Evolutionary conservation across 257 asterid genomes (phyloP).

Genomic region (Mentha longifolia): DNA sequence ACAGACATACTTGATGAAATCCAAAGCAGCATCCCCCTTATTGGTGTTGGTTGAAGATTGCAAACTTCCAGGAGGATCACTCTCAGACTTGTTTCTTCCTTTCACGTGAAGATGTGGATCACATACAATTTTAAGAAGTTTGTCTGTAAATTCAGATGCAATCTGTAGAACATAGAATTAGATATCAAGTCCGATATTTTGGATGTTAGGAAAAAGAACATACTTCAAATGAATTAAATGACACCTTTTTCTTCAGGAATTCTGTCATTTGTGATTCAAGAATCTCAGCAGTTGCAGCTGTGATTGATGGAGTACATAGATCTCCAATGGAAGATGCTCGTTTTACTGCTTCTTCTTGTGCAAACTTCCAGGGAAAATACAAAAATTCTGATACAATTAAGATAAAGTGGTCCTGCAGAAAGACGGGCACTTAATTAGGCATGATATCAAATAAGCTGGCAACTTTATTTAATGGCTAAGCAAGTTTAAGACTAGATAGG

Average conservation of each 20-base stretch:
- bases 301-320: conserved; percentile 88
- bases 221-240: conserved; percentile 1
- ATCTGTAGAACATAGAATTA: conserved; percentile 57
- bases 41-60: conserved; percentile 47
- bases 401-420: conserved; percentile 81
- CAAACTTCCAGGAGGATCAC: conserved; percentile 46
- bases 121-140: conserved; percentile 78
- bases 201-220: neutral
- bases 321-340: conserved; percentile 61
- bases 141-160: conserved; percentile 77
- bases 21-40: conserved; percentile 81
- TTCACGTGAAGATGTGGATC: conserved; percentile 71
- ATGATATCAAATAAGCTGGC: conserved; percentile 16
- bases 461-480: neutral
- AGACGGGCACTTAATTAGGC: conserved; percentile 29
- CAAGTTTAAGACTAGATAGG: conserved; percentile 7
- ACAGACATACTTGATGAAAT: conserved; percentile 88
- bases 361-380: conserved; percentile 89
- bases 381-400: conserved; percentile 85
- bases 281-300: conserved; percentile 87
- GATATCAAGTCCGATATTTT: conserved; percentile 11
- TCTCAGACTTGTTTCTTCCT: conserved; percentile 50
- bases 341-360: conserved; percentile 76
- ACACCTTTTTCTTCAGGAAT: conserved; percentile 79
- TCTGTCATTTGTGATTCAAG: conserved; percentile 75